Evolutionary conservation across 192 early-diverging fungal species (phyloP).

Genomic region (Phlyctochytrium planicorne): DNA sequence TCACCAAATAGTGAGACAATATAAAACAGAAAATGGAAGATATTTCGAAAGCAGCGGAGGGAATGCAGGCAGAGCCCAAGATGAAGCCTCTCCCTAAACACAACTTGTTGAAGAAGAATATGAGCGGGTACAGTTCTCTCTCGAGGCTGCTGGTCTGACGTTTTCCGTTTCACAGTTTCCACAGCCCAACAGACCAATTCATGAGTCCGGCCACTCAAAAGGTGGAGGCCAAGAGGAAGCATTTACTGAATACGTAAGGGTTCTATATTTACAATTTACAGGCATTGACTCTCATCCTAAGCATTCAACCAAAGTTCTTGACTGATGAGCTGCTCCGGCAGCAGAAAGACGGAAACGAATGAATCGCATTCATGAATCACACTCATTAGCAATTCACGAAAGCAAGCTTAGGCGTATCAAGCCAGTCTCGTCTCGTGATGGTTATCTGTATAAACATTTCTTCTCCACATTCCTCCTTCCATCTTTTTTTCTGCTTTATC

Average conservation of each 20-base stretch:
- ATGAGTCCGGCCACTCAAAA: conserved; percentile 47
- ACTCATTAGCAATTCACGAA: neutral
- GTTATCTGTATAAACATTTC: too few relatives aligned
- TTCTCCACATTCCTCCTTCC: too few relatives aligned
- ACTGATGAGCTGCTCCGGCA: conserved; percentile 14
- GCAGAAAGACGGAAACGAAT: neutral
- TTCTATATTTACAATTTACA: neutral
- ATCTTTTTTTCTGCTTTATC: neutral
- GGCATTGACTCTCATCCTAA: conserved; percentile 1
- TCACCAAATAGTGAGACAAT: too few relatives aligned
- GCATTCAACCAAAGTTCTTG: conserved; percentile 42
- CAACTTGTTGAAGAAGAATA: neutral
- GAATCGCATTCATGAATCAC: neutral
- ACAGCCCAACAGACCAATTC: conserved; percentile 45
- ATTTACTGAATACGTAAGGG: conserved; percentile 37
- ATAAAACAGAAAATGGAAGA: too few relatives aligned
- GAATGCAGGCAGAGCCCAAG: too few relatives aligned
- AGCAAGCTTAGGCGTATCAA: too few relatives aligned
- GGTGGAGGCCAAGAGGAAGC: conserved; percentile 46
- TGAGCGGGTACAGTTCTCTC: neutral
- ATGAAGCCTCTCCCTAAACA: too few relatives aligned
- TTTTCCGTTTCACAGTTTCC: neutral
- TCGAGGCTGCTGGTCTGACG: neutral
- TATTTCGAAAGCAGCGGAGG: too few relatives aligned
- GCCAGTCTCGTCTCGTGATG: too few relatives aligned